These are phyloP conservation scores for Leptographium galeiforme DNA, from an alignment of 2,329 filamentous ascomycete genomes.

Conservation along the genomic window DNA sequence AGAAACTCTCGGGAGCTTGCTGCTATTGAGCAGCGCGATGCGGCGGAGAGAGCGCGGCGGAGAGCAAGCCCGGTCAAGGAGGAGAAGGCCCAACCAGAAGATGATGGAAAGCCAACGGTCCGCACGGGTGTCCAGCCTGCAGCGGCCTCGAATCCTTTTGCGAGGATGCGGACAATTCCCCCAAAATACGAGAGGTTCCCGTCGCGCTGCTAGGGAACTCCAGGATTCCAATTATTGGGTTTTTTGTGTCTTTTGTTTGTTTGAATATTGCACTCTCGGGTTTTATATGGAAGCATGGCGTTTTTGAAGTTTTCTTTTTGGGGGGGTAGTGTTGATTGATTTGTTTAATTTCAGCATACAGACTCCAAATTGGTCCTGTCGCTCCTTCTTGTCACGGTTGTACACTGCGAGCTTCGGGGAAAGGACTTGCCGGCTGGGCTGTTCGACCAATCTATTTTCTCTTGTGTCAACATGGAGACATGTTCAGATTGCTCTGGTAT, in stretches of 20 bases:
- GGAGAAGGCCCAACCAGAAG: slow-evolving; percentile 9
- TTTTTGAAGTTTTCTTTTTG: background rate
- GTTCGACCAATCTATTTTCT: background rate
- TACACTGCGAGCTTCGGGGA: background rate
- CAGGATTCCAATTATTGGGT: background rate
- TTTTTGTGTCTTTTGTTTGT: background rate
- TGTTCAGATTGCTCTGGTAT: too few species aligned
- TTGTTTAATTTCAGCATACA: background rate
- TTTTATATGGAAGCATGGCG: background rate
- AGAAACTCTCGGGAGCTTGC: slow-evolving; percentile 51
- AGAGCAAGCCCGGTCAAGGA: slow-evolving; percentile 29
- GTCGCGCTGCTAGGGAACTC: slow-evolving; percentile 11
- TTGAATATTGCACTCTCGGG: background rate
- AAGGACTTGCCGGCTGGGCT: background rate
- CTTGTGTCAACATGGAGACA: background rate
- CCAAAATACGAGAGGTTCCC: slow-evolving; percentile 29
- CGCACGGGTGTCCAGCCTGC: background rate
- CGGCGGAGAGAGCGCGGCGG: slow-evolving; percentile 19
- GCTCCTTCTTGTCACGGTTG: background rate
- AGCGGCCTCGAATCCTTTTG: slow-evolving; percentile 22
- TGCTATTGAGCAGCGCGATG: slow-evolving; percentile 35
- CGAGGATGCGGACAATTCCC: slow-evolving; percentile 21
- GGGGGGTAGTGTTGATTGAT: background rate
- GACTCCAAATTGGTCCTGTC: background rate
- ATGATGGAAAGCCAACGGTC: background rate